phyloP scores from a whole-genome alignment of 2,329 filamentous ascomycete species.

The Neonectria punicea region DNA sequence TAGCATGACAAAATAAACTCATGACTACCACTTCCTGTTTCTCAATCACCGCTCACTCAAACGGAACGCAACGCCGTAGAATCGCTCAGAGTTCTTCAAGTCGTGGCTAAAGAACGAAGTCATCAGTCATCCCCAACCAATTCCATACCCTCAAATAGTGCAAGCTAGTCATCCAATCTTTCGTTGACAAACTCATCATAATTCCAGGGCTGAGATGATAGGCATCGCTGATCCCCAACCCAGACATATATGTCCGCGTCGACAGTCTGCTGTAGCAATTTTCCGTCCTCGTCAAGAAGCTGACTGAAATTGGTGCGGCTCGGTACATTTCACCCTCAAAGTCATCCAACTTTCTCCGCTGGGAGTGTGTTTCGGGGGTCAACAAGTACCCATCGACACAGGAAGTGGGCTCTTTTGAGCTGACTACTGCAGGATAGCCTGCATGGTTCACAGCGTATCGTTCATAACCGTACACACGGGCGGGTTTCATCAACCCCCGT shows the following conservation, averaged over 20 bases:
- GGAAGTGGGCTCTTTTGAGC: slow-evolving; percentile 5
- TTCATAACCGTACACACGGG: slow-evolving; percentile 28
- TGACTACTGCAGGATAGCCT: slow-evolving; percentile 43
- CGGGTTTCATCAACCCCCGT: slow-evolving; percentile 11
- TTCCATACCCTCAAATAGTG: slow-evolving; percentile 35
- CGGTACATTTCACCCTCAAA: slow-evolving; percentile 46
- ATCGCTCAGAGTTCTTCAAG: no score
- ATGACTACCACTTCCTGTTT: slow-evolving; percentile 31
- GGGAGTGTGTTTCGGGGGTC: slow-evolving; percentile 29
- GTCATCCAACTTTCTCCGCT: slow-evolving; percentile 47
- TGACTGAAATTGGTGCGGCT: slow-evolving; percentile 20
- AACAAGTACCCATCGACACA: slow-evolving; percentile 43
- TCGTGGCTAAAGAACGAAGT: not conserved
- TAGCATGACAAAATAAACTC: slow-evolving; percentile 33
- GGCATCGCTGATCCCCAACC: slow-evolving; percentile 29
- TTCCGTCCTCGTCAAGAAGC: slow-evolving; percentile 2
- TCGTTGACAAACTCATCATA: slow-evolving; percentile 40
- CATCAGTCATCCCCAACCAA: slow-evolving; percentile 22
- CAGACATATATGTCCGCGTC: slow-evolving; percentile 48
- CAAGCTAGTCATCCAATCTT: slow-evolving; percentile 44
- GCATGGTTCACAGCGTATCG: slow-evolving; percentile 23
- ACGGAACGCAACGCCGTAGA: not conserved
- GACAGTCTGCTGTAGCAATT: slow-evolving; percentile 17
- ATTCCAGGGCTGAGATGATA: slow-evolving; percentile 39
- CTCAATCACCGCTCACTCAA: not conserved